phyloP scores from a whole-genome alignment of 768 basidiomycete species.

The Lactarius tabidus region DNA sequence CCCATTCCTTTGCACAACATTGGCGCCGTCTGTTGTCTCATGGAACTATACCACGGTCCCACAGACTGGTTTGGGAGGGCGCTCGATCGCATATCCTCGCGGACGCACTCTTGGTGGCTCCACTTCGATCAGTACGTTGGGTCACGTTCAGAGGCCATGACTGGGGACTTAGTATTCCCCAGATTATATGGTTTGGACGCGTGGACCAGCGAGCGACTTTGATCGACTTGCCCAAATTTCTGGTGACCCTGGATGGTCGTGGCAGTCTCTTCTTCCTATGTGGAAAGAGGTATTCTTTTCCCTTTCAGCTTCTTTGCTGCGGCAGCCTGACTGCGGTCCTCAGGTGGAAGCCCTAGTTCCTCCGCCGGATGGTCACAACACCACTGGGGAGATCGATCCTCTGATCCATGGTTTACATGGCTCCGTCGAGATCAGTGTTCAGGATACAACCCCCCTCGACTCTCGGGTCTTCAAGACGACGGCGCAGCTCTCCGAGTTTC shows the following conservation, averaged over 20 bases:
- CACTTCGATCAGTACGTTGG: constrained; percentile 23
- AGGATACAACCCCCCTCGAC: not conserved
- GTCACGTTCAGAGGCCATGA: not conserved
- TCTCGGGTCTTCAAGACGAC: constrained; percentile 18
- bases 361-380: constrained; percentile 23
- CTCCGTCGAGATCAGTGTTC: constrained; percentile 27
- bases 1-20: not conserved
- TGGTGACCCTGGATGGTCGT: constrained; percentile 26
- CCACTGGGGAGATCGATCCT: constrained; percentile 27
- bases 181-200: constrained; percentile 22
- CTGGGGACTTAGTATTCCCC: not conserved
- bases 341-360: constrained; percentile 6
- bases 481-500: constrained; percentile 26
- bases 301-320: not conserved
- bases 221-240: constrained; percentile 24
- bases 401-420: constrained; percentile 28
- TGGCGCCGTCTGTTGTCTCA: constrained; percentile 14
- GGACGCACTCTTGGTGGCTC: constrained; percentile 25
- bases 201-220: constrained; percentile 25
- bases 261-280: constrained; percentile 19
- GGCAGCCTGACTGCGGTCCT: not conserved
- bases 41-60: constrained; percentile 28
- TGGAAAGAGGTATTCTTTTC: not conserved
- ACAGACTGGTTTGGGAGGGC: constrained; percentile 17
- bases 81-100: constrained; percentile 23